These are phyloP conservation scores for Colletotrichum tropicicola DNA, from an alignment of 2,329 filamentous ascomycete species.

Conservation along the genomic window DNA sequence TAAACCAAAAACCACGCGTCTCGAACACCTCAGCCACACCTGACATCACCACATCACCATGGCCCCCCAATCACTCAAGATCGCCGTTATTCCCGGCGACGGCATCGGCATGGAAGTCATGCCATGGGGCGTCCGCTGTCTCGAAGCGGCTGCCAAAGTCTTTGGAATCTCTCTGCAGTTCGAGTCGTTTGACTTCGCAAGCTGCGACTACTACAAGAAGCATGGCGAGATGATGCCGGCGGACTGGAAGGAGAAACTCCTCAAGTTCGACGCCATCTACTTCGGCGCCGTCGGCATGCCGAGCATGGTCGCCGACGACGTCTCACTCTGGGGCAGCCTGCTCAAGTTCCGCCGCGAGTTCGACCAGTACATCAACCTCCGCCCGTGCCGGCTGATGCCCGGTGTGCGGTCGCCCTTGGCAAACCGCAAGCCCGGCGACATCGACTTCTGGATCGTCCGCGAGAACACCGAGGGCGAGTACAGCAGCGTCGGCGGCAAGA, in stretches of 20 bases:
- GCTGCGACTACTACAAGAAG: conserved; percentile 61
- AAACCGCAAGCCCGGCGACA: conserved; percentile 59
- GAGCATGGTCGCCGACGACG: conserved; percentile 67
- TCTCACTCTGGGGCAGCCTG: conserved; percentile 71
- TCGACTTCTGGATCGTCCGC: conserved; percentile 73
- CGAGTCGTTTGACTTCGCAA: conserved; percentile 71
- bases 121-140: conserved; percentile 32
- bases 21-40: neutral
- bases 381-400: conserved; percentile 68
- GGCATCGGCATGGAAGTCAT: conserved; percentile 77
- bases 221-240: conserved; percentile 49
- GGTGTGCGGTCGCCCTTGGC: conserved; percentile 66
- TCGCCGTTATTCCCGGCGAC: conserved; percentile 75
- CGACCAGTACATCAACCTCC: conserved; percentile 74
- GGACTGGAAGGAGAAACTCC: conserved; percentile 47
- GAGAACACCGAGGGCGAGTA: conserved; percentile 76
- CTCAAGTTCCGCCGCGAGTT: conserved; percentile 71
- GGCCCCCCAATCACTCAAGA: conserved; percentile 36
- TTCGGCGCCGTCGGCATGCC: conserved; percentile 73
- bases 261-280: conserved; percentile 65
- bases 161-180: conserved; percentile 66
- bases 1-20: neutral
- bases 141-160: conserved; percentile 51
- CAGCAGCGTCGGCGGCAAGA: conserved; percentile 70
- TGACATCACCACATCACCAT: neutral